Conservation (phyloP, 805 yeast genomes). For the Schizosaccharomyces osmophilus region DNA sequence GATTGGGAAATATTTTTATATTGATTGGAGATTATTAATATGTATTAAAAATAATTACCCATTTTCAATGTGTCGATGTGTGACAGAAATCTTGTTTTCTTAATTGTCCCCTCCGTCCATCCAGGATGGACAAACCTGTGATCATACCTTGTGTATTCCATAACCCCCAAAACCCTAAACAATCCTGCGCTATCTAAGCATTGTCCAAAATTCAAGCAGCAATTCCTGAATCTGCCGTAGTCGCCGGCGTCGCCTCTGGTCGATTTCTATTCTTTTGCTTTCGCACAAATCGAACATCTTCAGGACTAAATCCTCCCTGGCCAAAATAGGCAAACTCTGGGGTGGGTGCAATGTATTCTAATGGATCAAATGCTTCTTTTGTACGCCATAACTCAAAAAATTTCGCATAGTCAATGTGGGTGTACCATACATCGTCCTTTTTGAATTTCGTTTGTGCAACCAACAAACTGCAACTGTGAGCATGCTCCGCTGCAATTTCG, state of each 20-base stretch:
- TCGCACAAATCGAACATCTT: conserved; percentile 31
- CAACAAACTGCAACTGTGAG: conserved; percentile 78
- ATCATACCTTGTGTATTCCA: too few relatives aligned
- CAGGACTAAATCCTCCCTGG: conserved; percentile 76
- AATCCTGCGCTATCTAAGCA: not conserved
- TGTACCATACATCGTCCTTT: conserved; percentile 53
- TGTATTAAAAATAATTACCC: not conserved
- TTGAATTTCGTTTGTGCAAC: conserved; percentile 54
- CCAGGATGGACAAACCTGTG: too few relatives aligned
- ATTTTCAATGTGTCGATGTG: not conserved
- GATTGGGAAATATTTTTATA: too few relatives aligned
- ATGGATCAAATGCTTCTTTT: conserved; percentile 44
- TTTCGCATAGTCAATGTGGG: conserved; percentile 62
- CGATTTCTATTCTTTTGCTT: conserved; percentile 3
- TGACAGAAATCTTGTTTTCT: too few relatives aligned
- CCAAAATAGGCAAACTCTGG: conserved; percentile 88
- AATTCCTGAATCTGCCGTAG: not conserved
- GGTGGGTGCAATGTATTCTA: conserved; percentile 61
- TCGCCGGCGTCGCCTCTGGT: not conserved
- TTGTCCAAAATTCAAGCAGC: not conserved
- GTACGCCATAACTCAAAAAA: conserved; percentile 46
- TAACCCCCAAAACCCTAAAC: too few relatives aligned
- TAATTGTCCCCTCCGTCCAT: too few relatives aligned
- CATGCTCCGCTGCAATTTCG: conserved; percentile 82
- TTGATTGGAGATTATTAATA: not conserved